Percentiles rank a stretch among this genome's conserved stretches.
Conservation (phyloP, 352 stramenopile genomes). For the Globisporangium spinosum region DNA sequence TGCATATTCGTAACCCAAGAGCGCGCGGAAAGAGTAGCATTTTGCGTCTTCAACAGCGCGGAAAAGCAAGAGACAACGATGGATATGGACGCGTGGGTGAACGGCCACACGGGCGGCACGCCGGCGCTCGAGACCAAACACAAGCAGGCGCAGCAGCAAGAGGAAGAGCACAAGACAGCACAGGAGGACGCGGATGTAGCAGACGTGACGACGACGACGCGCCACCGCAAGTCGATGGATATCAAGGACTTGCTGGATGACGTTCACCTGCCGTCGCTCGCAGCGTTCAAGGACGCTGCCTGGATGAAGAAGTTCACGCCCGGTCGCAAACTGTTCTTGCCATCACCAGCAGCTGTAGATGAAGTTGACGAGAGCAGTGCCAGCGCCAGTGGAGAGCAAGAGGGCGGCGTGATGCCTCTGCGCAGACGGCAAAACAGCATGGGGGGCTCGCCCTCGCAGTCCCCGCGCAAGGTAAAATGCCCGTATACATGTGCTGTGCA, state of each 20-base stretch:
- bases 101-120: background rate
- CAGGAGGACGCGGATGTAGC: conserved; percentile 17
- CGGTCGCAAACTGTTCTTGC: conserved; percentile 26
- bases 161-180: background rate
- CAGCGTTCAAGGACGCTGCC: conserved; percentile 53
- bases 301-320: conserved; percentile 58
- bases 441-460: conserved; percentile 31
- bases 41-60: conserved; percentile 4
- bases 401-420: background rate
- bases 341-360: background rate
- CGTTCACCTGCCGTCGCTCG: conserved; percentile 39
- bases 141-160: background rate
- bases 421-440: conserved; percentile 19
- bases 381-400: background rate
- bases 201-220: background rate
- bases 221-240: conserved; percentile 26
- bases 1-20: conserved; percentile 9
- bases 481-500: background rate
- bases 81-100: conserved; percentile 19
- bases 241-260: conserved; percentile 62
- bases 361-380: conserved; percentile 19
- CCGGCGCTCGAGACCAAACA: background rate
- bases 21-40: background rate
- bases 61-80: conserved; percentile 1
- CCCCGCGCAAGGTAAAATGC: conserved; percentile 30